Conservation (phyloP, 164 flowering plant genomes). For the Sedum album region DNA sequence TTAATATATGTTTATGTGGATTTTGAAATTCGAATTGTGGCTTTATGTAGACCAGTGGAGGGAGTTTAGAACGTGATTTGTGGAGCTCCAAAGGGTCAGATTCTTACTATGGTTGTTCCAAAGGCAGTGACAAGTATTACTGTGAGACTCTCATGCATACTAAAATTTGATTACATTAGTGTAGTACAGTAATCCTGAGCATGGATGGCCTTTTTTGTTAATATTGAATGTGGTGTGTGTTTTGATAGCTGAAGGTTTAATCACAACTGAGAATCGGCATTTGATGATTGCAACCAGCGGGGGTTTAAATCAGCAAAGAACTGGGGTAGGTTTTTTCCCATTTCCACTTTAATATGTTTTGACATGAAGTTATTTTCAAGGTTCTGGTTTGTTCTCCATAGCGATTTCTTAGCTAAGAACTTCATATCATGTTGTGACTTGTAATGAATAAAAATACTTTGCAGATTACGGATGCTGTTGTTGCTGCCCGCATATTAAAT, state of each 20-base stretch:
- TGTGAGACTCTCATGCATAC: constrained; percentile 21
- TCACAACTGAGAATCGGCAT: constrained; percentile 34
- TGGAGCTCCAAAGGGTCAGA: constrained; percentile 53
- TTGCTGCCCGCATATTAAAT: constrained; percentile 58
- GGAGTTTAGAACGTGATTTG: constrained; percentile 32
- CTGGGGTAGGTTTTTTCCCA: constrained; percentile 33
- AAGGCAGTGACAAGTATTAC: constrained; percentile 40
- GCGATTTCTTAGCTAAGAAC: too few relatives aligned
- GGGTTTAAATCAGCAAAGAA: constrained; percentile 67
- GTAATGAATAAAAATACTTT: not conserved
- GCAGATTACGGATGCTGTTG: constrained; percentile 74
- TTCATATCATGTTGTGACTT: too few relatives aligned
- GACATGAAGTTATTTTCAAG: constrained; percentile 52
- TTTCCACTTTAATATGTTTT: constrained; percentile 23
- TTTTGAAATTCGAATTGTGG: constrained; percentile 3
- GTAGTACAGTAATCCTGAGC: constrained; percentile 24
- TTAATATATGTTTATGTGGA: constrained; percentile 14
- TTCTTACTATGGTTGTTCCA: constrained; percentile 62
- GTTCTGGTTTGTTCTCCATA: constrained; percentile 38
- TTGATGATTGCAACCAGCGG: constrained; percentile 66
- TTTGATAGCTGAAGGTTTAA: constrained; percentile 28
- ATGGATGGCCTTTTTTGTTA: not conserved
- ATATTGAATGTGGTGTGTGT: not conserved
- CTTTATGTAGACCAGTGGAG: constrained; percentile 34
- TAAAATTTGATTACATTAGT: not conserved